These are phyloP conservation scores for Linum tenue DNA, from an alignment of 345 rosid genomes.

Conservation along the genomic window DNA sequence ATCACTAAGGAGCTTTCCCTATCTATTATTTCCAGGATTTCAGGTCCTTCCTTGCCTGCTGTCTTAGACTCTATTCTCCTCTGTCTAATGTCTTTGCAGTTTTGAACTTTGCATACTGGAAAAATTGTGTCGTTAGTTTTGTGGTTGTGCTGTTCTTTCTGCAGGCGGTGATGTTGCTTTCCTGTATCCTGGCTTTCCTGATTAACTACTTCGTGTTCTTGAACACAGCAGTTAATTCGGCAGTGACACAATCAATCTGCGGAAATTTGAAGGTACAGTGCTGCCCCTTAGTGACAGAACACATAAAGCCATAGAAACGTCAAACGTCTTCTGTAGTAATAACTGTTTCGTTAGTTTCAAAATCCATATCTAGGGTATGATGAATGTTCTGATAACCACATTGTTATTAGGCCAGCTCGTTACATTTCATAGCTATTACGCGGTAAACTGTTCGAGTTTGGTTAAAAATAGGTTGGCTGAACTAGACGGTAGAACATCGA, in stretches of 20 bases:
- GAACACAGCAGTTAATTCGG: constrained; percentile 25
- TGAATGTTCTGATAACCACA: no score
- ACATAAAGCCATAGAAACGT: neutral
- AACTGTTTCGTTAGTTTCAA: no score
- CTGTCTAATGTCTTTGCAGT: no score
- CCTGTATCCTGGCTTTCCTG: constrained; percentile 21
- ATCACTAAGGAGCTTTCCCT: constrained; percentile 20
- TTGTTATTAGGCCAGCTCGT: no score
- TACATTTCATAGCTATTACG: no score
- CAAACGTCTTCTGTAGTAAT: no score
- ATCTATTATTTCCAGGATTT: constrained; percentile 20
- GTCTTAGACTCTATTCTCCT: neutral
- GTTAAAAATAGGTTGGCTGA: no score
- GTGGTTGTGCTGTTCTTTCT: neutral
- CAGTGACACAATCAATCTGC: constrained; percentile 19
- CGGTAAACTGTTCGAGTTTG: no score
- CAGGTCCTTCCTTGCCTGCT: constrained; percentile 18
- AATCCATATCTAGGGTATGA: no score
- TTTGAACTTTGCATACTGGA: no score
- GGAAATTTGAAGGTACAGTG: constrained; percentile 21
- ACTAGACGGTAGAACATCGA: neutral
- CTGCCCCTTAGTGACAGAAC: neutral
- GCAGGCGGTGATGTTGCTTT: constrained; percentile 21
- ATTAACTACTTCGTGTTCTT: constrained; percentile 21
- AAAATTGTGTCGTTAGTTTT: neutral